Evolutionary conservation across 768 basidiomycete species (phyloP).

Genomic region (Nevesoporus exiguus): DNA sequence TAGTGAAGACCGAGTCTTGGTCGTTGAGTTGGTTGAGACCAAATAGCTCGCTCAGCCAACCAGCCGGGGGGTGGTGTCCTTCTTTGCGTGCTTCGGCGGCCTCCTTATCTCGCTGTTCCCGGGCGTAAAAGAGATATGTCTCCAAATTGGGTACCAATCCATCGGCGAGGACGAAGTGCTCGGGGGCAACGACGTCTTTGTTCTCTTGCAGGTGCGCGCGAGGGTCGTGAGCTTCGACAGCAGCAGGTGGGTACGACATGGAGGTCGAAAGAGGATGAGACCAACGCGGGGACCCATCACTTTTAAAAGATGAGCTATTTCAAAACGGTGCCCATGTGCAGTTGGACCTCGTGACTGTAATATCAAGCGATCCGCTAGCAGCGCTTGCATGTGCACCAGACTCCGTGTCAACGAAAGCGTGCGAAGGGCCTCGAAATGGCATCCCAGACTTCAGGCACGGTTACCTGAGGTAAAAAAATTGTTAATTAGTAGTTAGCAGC

Average conservation of each 20-base stretch:
- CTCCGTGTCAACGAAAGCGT: not conserved
- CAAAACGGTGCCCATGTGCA: not conserved
- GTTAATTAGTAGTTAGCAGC: no score
- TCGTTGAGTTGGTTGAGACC: slow-evolving; percentile 17
- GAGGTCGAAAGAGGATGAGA: not conserved
- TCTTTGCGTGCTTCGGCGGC: slow-evolving; percentile 18
- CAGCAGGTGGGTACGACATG: slow-evolving; percentile 24
- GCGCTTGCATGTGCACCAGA: not conserved
- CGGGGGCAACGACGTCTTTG: slow-evolving; percentile 6
- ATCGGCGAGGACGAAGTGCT: slow-evolving; percentile 20
- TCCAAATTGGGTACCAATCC: slow-evolving; percentile 28
- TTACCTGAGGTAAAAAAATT: no score
- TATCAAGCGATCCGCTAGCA: not conserved
- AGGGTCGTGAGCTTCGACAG: slow-evolving; percentile 17
- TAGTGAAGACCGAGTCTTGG: slow-evolving; percentile 33
- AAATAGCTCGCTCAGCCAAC: slow-evolving; percentile 21
- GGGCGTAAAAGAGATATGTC: slow-evolving; percentile 31
- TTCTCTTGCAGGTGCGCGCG: slow-evolving; percentile 10
- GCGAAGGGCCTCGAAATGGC: not conserved
- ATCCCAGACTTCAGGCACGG: no score
- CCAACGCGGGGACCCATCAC: not conserved
- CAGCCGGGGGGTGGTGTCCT: slow-evolving; percentile 7
- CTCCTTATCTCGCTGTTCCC: slow-evolving; percentile 30
- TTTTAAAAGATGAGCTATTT: slow-evolving; percentile 3
- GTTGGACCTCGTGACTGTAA: no score